Evolutionary conservation across 2,329 filamentous ascomycete species (phyloP).

Genomic region (Diplodia scrobiculata): DNA sequence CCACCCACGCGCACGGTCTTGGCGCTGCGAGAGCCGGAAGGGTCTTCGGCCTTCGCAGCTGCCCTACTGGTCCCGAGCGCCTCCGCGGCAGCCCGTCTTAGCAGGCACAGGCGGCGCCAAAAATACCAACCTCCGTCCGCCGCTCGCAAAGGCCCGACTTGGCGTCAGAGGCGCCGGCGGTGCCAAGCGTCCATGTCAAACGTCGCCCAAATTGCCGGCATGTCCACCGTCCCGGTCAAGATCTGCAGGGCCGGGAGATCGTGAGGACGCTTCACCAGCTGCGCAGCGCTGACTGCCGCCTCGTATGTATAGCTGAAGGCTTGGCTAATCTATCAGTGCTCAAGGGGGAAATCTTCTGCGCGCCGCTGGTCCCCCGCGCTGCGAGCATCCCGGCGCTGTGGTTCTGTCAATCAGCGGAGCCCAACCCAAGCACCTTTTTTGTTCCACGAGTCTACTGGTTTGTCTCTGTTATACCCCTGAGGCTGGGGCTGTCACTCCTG

Average conservation of each 20-base stretch:
- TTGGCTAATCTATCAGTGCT: slow-evolving; percentile 8
- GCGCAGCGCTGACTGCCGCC: background rate
- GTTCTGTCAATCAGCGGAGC: background rate
- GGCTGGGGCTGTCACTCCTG: background rate
- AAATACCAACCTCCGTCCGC: slow-evolving; percentile 15
- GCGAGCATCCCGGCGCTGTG: slow-evolving; percentile 4
- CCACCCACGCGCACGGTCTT: slow-evolving; percentile 22
- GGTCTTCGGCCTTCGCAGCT: background rate
- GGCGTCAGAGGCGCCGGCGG: background rate
- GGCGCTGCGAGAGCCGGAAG: slow-evolving; percentile 15
- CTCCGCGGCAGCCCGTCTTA: background rate
- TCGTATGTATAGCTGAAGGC: slow-evolving; percentile 21
- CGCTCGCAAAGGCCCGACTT: slow-evolving; percentile 18
- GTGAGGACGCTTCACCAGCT: background rate
- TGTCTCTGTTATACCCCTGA: background rate
- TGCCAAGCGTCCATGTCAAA: slow-evolving; percentile 13
- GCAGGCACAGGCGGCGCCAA: slow-evolving; percentile 1
- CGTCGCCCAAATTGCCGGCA: slow-evolving; percentile 10
- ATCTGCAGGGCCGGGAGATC: slow-evolving; percentile 27
- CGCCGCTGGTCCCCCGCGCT: background rate
- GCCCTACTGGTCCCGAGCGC: slow-evolving; percentile 15
- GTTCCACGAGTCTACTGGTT: background rate
- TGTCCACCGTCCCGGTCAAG: slow-evolving; percentile 21
- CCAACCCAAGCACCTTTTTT: background rate
- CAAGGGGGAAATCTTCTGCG: slow-evolving; percentile 1